These are phyloP conservation scores for Rhodotorula sp. DNA, from an alignment of 1,284 basidiomycete species.

Conservation along the genomic window DNA sequence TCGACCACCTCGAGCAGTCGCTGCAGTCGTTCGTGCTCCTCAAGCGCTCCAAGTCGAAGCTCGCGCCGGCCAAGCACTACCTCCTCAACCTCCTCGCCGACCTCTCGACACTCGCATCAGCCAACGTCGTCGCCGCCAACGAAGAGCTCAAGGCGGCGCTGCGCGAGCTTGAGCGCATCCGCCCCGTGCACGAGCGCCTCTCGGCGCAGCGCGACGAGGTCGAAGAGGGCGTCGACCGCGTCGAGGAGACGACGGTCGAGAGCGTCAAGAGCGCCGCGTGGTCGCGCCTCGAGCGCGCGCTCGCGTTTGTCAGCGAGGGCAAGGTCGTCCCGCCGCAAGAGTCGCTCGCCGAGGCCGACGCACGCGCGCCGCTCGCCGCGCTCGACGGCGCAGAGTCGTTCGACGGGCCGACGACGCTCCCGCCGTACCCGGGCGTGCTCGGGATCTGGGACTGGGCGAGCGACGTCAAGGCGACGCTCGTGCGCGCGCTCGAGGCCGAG, in stretches of 20 bases:
- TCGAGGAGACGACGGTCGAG: constrained; percentile 72
- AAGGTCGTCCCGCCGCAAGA: constrained; percentile 30
- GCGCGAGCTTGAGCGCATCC: constrained; percentile 67
- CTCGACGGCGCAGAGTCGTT: constrained; percentile 47
- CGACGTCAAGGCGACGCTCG: constrained; percentile 77
- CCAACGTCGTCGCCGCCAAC: constrained; percentile 83
- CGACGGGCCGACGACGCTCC: constrained; percentile 57
- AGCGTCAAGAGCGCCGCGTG: constrained; percentile 60
- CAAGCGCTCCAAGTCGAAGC: constrained; percentile 93
- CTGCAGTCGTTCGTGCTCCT: constrained; percentile 92
- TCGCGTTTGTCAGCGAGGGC: constrained; percentile 53
- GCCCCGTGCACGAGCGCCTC: constrained; percentile 86
- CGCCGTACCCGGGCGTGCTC: constrained; percentile 83
- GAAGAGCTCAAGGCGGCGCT: constrained; percentile 75
- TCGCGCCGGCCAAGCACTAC: constrained; percentile 93
- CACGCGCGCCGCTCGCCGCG: background rate
- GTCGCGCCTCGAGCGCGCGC: constrained; percentile 62
- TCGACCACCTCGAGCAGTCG: constrained; percentile 86
- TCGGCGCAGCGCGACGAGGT: constrained; percentile 69
- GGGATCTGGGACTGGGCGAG: constrained; percentile 85
- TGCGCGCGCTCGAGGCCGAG: constrained; percentile 77
- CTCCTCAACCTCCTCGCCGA: constrained; percentile 85
- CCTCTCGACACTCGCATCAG: constrained; percentile 78
- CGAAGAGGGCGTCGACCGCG: constrained; percentile 73
- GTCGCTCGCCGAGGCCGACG: background rate